Evolutionary conservation across 805 yeast species (phyloP), one percentile per base, ranked within the genome.

Genomic region (Wickerhamiella nectarea): DNA sequence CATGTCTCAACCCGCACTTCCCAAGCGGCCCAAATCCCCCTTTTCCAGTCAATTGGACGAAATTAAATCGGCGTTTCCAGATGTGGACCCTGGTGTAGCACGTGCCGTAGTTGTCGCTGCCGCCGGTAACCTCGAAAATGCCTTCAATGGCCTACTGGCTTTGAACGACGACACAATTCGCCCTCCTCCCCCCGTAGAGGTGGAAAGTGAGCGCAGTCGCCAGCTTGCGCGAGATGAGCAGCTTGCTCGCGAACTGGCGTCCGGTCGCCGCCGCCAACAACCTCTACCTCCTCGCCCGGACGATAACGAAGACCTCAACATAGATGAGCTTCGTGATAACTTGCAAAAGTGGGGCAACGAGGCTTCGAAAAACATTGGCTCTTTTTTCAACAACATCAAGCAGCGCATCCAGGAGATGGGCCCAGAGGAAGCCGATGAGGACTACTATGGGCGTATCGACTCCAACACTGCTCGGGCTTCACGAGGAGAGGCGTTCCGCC

Each of bases 61-160:
- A 34, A 68, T 89, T 49, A 68, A 70, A 52, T 94, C 84, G 18
- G 96, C 96, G 0, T 89, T 89, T 60, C 97, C 98, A 1, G 64
- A 67, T 14, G 62, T 76, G 19, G 94, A 85, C 34, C 80, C 72
- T 24, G 73, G 76, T 48, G 73, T 77, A 53, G 68, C 84, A 49
- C 75, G 77, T 44, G 86, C 94, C 22, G 78, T 84, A 1, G 66
- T 87, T 45, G 82, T 91, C 57, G 97, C 97, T 2, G 76, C 94
- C 15, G 74, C 71, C 38, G 95, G 94, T 22, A 68, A 72, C 38
- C 59, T 84, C 36, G 95, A 85, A 53, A 78, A 82, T 1, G 94
- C 95, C 1, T 89, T 89, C 66, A 81, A 80, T 59, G 96, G 95
- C 0, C 66, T 87, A 54, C 66, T 89, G 47, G 84, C 73, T 52